Evolutionary conservation across 2,329 filamentous ascomycete genomes (phyloP).

Genomic region (Calonectria naviculata): DNA sequence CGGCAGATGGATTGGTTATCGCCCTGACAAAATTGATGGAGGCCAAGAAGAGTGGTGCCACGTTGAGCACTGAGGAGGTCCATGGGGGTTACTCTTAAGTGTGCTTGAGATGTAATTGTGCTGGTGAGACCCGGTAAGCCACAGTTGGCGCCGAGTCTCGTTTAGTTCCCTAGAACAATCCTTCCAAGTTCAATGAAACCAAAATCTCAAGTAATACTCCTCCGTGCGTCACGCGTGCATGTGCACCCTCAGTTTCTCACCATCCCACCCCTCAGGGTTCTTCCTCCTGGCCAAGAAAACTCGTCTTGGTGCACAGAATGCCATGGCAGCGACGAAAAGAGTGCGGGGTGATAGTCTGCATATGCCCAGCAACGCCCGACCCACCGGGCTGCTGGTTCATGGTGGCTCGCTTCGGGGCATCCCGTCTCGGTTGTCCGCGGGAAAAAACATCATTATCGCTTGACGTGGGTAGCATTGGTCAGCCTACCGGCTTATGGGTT

Average conservation of each 20-base stretch:
- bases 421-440: conserved; percentile 13
- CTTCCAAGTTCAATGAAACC: background rate
- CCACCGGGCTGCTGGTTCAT: conserved; percentile 2
- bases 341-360: conserved; percentile 10
- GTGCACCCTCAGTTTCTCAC: background rate
- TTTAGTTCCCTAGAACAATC: background rate
- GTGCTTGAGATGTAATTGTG: background rate
- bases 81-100: conserved; percentile 17
- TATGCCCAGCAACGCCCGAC: conserved; percentile 6
- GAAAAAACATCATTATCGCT: background rate
- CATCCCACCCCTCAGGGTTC: background rate
- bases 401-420: background rate
- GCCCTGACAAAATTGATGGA: conserved; percentile 17
- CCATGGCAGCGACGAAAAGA: background rate
- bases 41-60: conserved; percentile 10
- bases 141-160: background rate
- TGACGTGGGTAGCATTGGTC: background rate
- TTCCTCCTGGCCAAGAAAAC: background rate
- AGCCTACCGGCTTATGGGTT: background rate
- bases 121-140: background rate
- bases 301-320: background rate
- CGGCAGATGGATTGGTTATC: conserved; percentile 1
- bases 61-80: conserved; percentile 7
- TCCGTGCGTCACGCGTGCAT: too few species aligned
- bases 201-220: background rate